Percentiles rank a stretch among this genome's conserved stretches.
These are phyloP conservation scores for Aspergillus bertholletiae DNA, from an alignment of 495 filamentous ascomycete species.

Conservation along the genomic window DNA sequence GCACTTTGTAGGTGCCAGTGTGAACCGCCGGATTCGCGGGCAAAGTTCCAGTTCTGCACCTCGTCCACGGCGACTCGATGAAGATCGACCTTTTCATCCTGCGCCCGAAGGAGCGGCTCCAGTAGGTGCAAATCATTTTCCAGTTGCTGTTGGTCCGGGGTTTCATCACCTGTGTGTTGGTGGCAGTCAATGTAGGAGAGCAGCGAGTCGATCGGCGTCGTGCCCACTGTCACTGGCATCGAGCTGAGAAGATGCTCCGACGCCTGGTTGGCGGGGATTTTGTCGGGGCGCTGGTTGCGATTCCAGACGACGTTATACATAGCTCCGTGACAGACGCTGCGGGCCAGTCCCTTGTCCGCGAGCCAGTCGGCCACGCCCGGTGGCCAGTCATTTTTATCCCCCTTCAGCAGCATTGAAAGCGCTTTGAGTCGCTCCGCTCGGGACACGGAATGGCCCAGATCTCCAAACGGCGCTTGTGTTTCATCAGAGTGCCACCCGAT, in stretches of 20 bases:
- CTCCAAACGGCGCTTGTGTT: not conserved
- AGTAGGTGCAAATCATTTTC: slow-evolving; percentile 19
- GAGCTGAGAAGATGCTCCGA: slow-evolving; percentile 11
- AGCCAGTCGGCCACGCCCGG: not conserved
- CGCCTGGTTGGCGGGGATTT: slow-evolving; percentile 25
- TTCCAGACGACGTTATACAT: slow-evolving; percentile 50
- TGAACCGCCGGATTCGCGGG: slow-evolving; percentile 19
- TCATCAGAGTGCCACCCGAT: slow-evolving; percentile 46
- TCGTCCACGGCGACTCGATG: slow-evolving; percentile 27
- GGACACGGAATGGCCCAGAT: not conserved
- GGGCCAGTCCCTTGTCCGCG: not conserved
- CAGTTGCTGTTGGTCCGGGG: slow-evolving; percentile 17
- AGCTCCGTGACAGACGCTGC: slow-evolving; percentile 38
- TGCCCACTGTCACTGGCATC: slow-evolving; percentile 38
- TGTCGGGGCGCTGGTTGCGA: slow-evolving; percentile 16
- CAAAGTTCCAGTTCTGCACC: slow-evolving; percentile 30
- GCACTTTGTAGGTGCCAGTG: slow-evolving; percentile 15
- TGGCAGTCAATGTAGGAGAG: slow-evolving; percentile 31
- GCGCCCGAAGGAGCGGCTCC: slow-evolving; percentile 20
- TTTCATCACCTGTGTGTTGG: not conserved
- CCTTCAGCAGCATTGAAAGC: not conserved
- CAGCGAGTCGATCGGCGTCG: slow-evolving; percentile 43
- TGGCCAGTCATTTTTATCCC: not conserved
- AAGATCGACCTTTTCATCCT: slow-evolving; percentile 33
- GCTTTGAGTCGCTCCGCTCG: slow-evolving; percentile 7